Conservation (phyloP, 805 yeast species). For the Sporopachydermia lactativora region DNA sequence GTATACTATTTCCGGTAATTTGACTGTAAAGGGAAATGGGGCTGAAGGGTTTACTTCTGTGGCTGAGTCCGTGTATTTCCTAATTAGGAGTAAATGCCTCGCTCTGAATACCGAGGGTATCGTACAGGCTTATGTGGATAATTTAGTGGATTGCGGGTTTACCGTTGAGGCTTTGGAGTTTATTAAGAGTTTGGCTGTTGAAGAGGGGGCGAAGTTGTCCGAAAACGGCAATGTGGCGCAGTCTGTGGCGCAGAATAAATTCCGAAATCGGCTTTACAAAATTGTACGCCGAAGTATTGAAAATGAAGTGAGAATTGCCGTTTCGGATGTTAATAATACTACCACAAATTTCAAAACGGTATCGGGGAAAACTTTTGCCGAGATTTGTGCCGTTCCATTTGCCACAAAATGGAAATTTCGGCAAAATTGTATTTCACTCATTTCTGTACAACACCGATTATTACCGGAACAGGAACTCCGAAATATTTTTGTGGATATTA, state of each 20-base stretch:
- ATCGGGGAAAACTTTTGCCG: not conserved
- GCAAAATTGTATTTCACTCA: not conserved
- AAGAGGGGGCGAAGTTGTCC: too few species aligned
- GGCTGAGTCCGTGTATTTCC: not conserved
- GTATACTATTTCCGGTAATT: not conserved
- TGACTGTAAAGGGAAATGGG: not conserved
- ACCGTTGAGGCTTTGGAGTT: not conserved
- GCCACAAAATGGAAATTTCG: not conserved
- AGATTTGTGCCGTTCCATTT: not conserved
- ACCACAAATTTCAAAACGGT: not conserved
- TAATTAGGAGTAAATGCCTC: not conserved
- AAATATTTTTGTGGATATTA: not conserved
- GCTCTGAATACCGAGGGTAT: not conserved
- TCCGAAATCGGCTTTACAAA: not conserved
- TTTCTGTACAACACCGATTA: not conserved
- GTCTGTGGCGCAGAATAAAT: not conserved
- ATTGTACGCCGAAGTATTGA: not conserved
- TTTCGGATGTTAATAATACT: not conserved
- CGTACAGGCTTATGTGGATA: not conserved
- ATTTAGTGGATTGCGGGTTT: slow-evolving; percentile 1
- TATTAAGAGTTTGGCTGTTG: not conserved
- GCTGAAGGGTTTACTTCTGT: not conserved
- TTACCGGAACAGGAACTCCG: not conserved
- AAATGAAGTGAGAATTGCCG: not conserved
- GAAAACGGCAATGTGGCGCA: too few species aligned